Evolutionary conservation across 257 asterid species (phyloP).

Genomic region (Ophiorrhiza pumila): DNA sequence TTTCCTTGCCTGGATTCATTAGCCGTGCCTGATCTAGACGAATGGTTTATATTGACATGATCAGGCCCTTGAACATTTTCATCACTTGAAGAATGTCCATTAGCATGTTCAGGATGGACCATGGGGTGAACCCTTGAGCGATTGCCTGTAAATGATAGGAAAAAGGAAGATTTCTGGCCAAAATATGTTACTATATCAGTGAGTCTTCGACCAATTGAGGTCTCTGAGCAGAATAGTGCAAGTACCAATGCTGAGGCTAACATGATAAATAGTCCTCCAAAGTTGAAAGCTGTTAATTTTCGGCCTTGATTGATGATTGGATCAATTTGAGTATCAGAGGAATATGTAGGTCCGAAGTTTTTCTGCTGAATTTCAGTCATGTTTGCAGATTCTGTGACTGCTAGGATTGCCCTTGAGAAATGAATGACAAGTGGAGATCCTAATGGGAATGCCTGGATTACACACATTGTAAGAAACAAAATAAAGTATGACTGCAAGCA

Average conservation of each 20-base stretch:
- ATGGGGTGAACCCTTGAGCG: slow-evolving; percentile 2
- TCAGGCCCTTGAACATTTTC: neutral
- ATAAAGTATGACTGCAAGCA: neutral
- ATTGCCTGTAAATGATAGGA: neutral
- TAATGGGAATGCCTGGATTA: slow-evolving; percentile 40
- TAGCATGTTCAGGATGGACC: neutral
- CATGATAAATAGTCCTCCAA: slow-evolving; percentile 51
- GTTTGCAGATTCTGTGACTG: slow-evolving; percentile 35
- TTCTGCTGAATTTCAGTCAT: slow-evolving; percentile 29
- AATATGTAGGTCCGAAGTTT: slow-evolving; percentile 42
- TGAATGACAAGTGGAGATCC: slow-evolving; percentile 34
- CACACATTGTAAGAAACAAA: neutral
- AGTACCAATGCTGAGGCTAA: slow-evolving; percentile 35
- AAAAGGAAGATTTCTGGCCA: neutral
- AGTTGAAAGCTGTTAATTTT: slow-evolving; percentile 35
- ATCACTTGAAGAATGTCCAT: slow-evolving; percentile 3
- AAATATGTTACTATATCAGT: neutral
- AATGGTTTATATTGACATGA: neutral
- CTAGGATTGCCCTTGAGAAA: slow-evolving; percentile 49
- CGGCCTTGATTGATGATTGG: slow-evolving; percentile 41
- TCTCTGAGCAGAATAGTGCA: slow-evolving; percentile 37
- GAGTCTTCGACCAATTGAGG: slow-evolving; percentile 28
- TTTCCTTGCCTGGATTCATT: neutral
- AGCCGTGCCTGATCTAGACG: neutral
- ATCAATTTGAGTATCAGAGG: slow-evolving; percentile 34